Evolutionary conservation across 2,329 filamentous ascomycete genomes (phyloP), one percentile per base, ranked within the genome.

Genomic region (Aspergillus transmontanensis): DNA sequence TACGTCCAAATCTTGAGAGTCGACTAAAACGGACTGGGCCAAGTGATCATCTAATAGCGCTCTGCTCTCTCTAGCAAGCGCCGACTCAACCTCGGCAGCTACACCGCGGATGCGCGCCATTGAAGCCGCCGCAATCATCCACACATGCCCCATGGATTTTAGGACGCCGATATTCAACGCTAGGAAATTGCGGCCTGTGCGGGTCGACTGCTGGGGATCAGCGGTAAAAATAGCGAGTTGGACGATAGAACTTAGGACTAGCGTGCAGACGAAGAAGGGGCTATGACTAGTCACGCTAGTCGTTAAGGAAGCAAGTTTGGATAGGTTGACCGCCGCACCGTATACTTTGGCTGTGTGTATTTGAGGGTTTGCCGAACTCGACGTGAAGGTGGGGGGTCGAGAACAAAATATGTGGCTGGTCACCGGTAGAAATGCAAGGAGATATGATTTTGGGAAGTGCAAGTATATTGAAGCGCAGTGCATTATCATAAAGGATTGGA

Each of bases 401-500:
- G 48, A 51, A 16, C 59, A 64, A 19, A 64, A 28, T 9, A 61
- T 28, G 2, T 50, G 48, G 11, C 59, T 32, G 21, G 59, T 56
- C 23, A 48, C 41, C 14, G 62, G 62, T 4, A 64, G 55, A 34
- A 56, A 64, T 7, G 30, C 23, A 4, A 59, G 50, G 19, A 61
- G 56, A 23, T 34, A 56, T 2, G 62, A 64, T 16, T 45, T 56
- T 2, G 62, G 41, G 16, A 58, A 64, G 48, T 64, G 62, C 6
- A 64, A 50, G 23, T 64, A 64, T 30, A 64, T 56, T 41, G 55
- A 48, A 5, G 62, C 62, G 43, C 62, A 64, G 30, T 61, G 59
- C 50, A 61, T 61, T 16, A 64, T n/a, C 59, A 61, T 59, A 21
- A 56, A n/a, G 9, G 59, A 59, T 21, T 64, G 55, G 12, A 61